phyloP scores from a whole-genome alignment of 352 stramenopile genomes.

The Pythium vanterpoolii region DNA sequence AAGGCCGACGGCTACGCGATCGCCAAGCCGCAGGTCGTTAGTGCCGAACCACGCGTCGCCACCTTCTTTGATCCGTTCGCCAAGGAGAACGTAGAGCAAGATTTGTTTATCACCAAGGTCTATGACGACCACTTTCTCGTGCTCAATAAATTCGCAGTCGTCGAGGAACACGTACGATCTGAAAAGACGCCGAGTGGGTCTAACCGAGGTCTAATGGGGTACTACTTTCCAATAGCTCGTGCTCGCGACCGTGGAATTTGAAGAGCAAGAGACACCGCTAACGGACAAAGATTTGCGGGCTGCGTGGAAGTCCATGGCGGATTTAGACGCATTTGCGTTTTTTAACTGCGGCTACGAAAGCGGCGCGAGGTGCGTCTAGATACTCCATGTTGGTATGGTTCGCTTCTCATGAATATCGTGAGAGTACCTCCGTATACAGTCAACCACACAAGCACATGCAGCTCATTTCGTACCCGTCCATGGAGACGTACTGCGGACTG shows the following conservation, averaged over 20 bases:
- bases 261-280: constrained; percentile 57
- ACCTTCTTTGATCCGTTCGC: constrained; percentile 71
- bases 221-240: constrained; percentile 32
- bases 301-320: constrained; percentile 70
- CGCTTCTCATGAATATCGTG: background rate
- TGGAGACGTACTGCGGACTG: constrained; percentile 52
- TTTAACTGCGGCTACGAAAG: constrained; percentile 86
- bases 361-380: constrained; percentile 48
- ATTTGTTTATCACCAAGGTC: constrained; percentile 62
- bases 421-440: constrained; percentile 21
- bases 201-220: no score
- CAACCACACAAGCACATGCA: constrained; percentile 89
- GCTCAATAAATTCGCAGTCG: constrained; percentile 82
- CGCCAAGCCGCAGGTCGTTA: constrained; percentile 35
- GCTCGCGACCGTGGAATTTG: constrained; percentile 69
- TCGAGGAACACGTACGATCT: constrained; percentile 62
- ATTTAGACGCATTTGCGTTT: constrained; percentile 73
- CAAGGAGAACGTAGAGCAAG: constrained; percentile 63
- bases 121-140: constrained; percentile 76
- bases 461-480: constrained; percentile 77
- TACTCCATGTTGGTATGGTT: background rate
- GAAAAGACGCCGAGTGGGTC: background rate
- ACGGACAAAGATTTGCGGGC: constrained; percentile 49
- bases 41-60: constrained; percentile 20
- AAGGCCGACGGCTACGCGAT: constrained; percentile 21